A percentile compares a stretch with the other conserved stretches of the same genome.
Conservation (phyloP, 306 rosid species). For the Lagenaria siceraria region DNA sequence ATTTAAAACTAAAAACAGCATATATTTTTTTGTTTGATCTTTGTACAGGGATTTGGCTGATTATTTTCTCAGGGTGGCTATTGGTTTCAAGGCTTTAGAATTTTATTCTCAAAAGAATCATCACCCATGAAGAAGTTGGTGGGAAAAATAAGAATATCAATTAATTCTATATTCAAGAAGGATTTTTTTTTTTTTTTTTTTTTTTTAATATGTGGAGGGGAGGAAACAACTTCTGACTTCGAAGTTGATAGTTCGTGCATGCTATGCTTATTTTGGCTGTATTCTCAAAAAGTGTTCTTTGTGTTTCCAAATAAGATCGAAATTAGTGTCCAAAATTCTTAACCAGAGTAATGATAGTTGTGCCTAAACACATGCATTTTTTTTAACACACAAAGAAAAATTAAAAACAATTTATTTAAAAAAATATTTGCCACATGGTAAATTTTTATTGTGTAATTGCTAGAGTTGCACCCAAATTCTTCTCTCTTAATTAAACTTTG, state of each 20-base stretch:
- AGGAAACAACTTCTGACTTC: too few species aligned
- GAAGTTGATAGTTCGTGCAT: too few species aligned
- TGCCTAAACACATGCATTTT: too few species aligned
- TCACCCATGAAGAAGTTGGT: neutral
- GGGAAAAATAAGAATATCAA: neutral
- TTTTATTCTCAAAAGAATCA: neutral
- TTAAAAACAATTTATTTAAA: too few species aligned
- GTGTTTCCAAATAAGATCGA: neutral
- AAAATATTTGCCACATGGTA: too few species aligned
- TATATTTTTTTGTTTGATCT: neutral
- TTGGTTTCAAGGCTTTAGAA: neutral
- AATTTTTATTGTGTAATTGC: too few species aligned
- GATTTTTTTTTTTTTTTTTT: neutral
- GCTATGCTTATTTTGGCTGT: too few species aligned
- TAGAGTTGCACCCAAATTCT: too few species aligned
- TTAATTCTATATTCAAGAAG: neutral
- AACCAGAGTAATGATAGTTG: too few species aligned
- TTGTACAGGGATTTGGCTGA: constrained; percentile 5
- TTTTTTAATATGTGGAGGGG: too few species aligned
- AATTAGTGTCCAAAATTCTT: neutral
- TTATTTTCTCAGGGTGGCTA: neutral
- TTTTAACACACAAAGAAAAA: too few species aligned
- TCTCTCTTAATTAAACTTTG: too few species aligned
- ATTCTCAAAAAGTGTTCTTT: neutral
- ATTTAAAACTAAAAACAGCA: neutral